These are phyloP conservation scores for Penicillium janthinellum DNA, from an alignment of 2,329 filamentous ascomycete genomes.

Conservation along the genomic window DNA sequence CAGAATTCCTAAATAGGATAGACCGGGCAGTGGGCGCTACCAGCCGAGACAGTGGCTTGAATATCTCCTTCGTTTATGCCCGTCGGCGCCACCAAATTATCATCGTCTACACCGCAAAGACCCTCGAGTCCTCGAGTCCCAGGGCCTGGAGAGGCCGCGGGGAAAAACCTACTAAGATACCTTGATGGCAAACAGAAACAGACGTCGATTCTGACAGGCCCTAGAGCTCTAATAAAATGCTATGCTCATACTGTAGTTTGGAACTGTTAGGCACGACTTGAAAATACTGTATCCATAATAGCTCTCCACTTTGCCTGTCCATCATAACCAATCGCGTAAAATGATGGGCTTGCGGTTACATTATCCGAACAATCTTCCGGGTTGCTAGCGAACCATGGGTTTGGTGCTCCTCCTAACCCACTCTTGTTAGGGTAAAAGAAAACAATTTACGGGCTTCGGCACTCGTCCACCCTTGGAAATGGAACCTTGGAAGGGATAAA, in stretches of 20 bases:
- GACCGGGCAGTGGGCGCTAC: background rate
- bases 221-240: background rate
- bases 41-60: background rate
- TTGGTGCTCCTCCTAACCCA: background rate
- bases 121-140: background rate
- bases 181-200: background rate
- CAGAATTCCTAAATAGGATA: background rate
- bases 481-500: background rate
- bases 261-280: background rate
- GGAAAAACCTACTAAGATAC: background rate
- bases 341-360: background rate
- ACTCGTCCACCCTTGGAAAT: background rate
- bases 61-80: background rate
- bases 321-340: constrained; percentile 8
- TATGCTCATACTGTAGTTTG: background rate
- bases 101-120: background rate
- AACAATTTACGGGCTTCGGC: background rate
- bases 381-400: background rate
- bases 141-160: background rate
- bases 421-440: background rate
- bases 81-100: background rate
- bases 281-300: too few species aligned
- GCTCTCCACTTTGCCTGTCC: background rate
- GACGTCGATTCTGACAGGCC: too few species aligned
- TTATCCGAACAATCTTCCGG: constrained; percentile 7